Base-by-base conservation (phyloP, 768 basidiomycete genomes). In the Tricholomella constricta region DNA sequence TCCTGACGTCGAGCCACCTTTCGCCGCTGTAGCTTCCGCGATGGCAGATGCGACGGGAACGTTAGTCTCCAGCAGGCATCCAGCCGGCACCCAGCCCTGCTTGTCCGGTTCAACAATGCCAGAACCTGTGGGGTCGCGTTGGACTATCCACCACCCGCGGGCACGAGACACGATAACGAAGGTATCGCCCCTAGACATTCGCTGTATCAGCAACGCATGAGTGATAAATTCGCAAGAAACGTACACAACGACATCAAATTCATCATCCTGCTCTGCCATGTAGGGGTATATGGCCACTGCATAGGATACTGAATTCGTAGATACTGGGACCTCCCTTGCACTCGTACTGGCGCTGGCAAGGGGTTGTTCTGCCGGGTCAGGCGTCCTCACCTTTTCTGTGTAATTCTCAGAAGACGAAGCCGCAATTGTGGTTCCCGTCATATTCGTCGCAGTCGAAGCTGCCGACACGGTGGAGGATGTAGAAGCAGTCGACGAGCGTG, bases 71-170 rank as follows among this genome's bases (percentile, higher is more conserved):
- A 98, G 81, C 12, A 99, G 77, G 67, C 96, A 99, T 29, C 96
- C 96, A 4, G 96, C 95, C 35, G 96, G 96, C 2, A 99, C 95
- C 96, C 96, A 98, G 49, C 94, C 94, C 64, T 94, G 93, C 67
- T 89, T 89, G 56, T 94, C 91, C 14, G 85, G 76, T 63, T 87
- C 88, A 25, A 92, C 85, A 19, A 85, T 69, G 9, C 94, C 92
- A 3, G 86, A 80, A 4, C 94, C 94, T 31, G 83, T 85, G 26
- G 89, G 89, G 69, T 99, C 97, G 29, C 91, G 86, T 66, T 98
- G 95, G 4, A 98, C 97, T 29, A 98, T 91, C 94, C 96, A 99
- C 97, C 97, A 99, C 1, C 97, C 96, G 50, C 95, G 87, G n/a
- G 94, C 88, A 48, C 95, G 85, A 48, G 91, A 91, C 36, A 94